Conservation (phyloP, 2,329 filamentous ascomycete genomes). For the Chaetomium sp. region DNA sequence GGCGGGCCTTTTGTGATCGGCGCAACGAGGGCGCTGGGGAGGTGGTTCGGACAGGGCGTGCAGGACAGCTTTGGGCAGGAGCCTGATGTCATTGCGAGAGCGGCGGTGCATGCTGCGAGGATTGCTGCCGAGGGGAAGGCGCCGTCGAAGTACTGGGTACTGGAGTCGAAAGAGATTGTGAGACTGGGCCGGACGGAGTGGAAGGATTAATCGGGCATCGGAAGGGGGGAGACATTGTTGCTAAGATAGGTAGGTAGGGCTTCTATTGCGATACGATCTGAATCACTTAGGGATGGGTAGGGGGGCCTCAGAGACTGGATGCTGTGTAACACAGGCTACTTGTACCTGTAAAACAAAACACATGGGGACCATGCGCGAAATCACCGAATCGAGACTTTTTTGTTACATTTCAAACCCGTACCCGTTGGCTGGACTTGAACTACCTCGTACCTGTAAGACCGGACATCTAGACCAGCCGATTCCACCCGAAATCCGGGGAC, state of each 20-base stretch:
- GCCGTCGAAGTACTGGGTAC: constrained; percentile 61
- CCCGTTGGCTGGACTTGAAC: too few relatives aligned
- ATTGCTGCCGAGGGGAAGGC: constrained; percentile 62
- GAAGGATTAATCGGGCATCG: constrained; percentile 39
- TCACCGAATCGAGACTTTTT: background rate
- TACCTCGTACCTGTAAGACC: constrained; percentile 5
- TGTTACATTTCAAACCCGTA: background rate
- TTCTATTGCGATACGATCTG: background rate
- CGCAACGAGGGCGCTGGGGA: constrained; percentile 58
- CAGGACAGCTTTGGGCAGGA: constrained; percentile 75
- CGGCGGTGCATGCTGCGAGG: constrained; percentile 63
- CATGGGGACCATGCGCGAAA: background rate
- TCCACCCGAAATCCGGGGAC: background rate
- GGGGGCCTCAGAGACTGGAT: background rate
- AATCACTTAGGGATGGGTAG: background rate
- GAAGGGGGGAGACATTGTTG: background rate
- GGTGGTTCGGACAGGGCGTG: constrained; percentile 51
- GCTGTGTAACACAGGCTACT: constrained; percentile 11
- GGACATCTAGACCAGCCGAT: constrained; percentile 12
- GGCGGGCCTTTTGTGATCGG: constrained; percentile 59
- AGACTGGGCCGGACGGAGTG: constrained; percentile 64
- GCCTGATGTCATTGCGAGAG: constrained; percentile 68
- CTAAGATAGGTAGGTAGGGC: background rate
- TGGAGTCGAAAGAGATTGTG: constrained; percentile 66
- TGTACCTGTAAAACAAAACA: background rate